phyloP scores from a whole-genome alignment of 2,329 filamentous ascomycete genomes.

The Alternaria gaisen region DNA sequence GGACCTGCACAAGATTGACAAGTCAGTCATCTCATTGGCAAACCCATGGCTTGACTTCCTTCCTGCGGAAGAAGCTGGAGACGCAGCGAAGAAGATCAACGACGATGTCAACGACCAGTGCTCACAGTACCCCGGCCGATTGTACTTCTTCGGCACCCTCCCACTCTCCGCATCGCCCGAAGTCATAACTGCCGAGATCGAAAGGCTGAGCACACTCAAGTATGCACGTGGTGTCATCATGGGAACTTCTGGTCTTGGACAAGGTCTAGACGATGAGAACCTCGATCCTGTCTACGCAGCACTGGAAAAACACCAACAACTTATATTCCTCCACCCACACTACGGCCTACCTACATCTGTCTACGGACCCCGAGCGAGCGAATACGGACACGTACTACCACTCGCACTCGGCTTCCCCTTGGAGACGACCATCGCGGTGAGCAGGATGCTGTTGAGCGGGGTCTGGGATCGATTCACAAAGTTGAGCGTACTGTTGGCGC shows the following conservation, averaged over 20 bases:
- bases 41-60: constrained; percentile 96
- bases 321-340: constrained; percentile 89
- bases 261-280: constrained; percentile 78
- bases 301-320: constrained; percentile 69
- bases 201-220: constrained; percentile 67
- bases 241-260: constrained; percentile 81
- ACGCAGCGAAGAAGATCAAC: constrained; percentile 75
- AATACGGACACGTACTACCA: constrained; percentile 87
- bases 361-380: constrained; percentile 76
- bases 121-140: constrained; percentile 67
- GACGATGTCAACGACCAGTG: constrained; percentile 80
- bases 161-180: constrained; percentile 74
- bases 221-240: constrained; percentile 87
- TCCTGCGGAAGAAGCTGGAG: constrained; percentile 65
- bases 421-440: constrained; percentile 90
- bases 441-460: constrained; percentile 85
- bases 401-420: constrained; percentile 88
- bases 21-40: constrained; percentile 85
- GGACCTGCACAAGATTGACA: constrained; percentile 81
- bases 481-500: constrained; percentile 80
- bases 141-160: constrained; percentile 85
- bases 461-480: constrained; percentile 79
- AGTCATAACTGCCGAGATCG: constrained; percentile 71
- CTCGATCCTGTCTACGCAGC: constrained; percentile 77
- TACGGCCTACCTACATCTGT: constrained; percentile 85